Evolutionary conservation across 1,284 basidiomycete species (phyloP), one percentile per base, ranked within the genome.

Genomic region (Phaffia rhodozyma): DNA sequence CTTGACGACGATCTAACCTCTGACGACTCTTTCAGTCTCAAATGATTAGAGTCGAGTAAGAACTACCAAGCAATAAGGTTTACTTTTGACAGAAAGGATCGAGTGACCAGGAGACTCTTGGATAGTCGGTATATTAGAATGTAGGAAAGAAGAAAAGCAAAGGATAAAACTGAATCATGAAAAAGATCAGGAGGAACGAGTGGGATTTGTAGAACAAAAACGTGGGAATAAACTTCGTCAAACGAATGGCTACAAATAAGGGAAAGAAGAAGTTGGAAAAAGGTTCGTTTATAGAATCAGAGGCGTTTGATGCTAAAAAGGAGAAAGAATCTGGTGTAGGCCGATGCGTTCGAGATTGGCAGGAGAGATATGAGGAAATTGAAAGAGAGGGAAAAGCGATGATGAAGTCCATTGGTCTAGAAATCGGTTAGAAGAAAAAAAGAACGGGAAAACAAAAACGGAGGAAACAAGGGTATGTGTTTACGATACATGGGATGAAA

Each of bases 211-310:
- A 69, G 84, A 84, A 7, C 79, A 84, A 68, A 78, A 80, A 69
- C 86, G 84, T 0, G 84, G 84, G 16, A 79, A 82, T 56, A 85
- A 72, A 1, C 52, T 64, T 34, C 9, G 27, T n/a, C n/a, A 34
- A n/a, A 18, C 27, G 34, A 30, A 20, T 18, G 29, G 29, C 30
- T 20, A 23, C 18, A 11, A 23, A 27, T 9, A 7, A 27, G 11
- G 23, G 23, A 55, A 23, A 29, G 5, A 23, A 4, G 3, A n/a
- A n/a, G 11, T 3, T 2, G 18, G 55, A 29, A 18, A n/a, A 58
- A 30, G 38, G 21, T 13, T 20, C 38, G 29, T 13, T 16, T 23
- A 11, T 2, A 11, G 23, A 30, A 34, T 2, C 5, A 25, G n/a
- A 27, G 21, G 13, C 9, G 21, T 29, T 2, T n/a, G 18, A 5